phyloP scores from a whole-genome alignment of 441 rosid genomes.

The Theobroma grandiflorum region DNA sequence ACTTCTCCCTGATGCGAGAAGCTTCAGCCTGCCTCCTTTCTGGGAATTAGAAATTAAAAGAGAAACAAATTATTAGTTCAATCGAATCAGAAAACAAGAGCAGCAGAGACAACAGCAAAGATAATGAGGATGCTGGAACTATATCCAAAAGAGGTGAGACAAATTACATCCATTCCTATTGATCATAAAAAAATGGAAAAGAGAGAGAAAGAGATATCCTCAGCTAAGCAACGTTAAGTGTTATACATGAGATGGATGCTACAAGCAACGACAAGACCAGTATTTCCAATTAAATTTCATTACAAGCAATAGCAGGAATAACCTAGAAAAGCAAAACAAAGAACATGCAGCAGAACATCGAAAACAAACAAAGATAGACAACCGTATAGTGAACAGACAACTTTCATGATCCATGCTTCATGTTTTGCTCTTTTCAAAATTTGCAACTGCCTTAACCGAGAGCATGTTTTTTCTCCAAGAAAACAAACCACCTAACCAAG shows the following conservation, averaged over 20 bases:
- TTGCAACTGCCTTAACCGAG: not conserved
- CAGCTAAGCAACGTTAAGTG: not conserved
- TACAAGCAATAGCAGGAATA: not conserved
- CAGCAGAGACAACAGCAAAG: not conserved
- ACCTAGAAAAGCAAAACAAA: not conserved
- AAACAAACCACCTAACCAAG: not conserved
- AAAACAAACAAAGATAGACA: not conserved
- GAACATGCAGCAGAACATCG: not conserved
- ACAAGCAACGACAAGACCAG: not conserved
- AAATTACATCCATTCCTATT: not conserved
- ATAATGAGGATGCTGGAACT: not conserved
- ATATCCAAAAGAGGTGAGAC: not conserved
- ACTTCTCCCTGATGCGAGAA: slow-evolving; percentile 63
- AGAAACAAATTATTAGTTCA: not conserved
- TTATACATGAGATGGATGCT: too few relatives aligned
- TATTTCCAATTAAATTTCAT: not conserved
- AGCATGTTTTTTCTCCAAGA: slow-evolving; percentile 3
- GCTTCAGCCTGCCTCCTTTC: slow-evolving; percentile 70
- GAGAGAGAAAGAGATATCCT: not conserved
- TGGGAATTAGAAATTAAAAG: slow-evolving; percentile 25
- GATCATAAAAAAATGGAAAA: not conserved
- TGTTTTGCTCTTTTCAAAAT: not conserved
- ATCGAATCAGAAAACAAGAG: not conserved
- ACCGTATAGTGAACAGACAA: not conserved
- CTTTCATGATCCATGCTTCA: not conserved